A percentile compares a stretch with the other conserved stretches of the same genome.
Evolutionary conservation across 108 stramenopile genomes (phyloP).

Genomic region (Discostella stelligeroides): DNA sequence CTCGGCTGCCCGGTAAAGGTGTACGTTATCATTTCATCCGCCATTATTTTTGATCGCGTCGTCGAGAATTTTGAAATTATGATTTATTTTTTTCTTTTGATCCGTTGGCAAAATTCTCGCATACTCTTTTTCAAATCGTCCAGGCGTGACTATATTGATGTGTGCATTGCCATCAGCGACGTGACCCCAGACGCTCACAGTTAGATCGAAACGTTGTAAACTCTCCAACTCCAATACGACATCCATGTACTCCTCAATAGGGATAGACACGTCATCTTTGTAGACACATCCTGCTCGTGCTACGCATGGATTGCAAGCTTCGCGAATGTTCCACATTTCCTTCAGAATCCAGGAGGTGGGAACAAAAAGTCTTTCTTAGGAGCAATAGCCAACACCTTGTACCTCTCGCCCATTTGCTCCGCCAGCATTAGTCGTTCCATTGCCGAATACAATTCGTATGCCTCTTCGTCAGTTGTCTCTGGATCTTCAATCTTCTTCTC

Average conservation of each 20-base stretch:
- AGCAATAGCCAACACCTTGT: slow-evolving; percentile 83
- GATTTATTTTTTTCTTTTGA: too few species aligned
- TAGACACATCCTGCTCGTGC: slow-evolving; percentile 71
- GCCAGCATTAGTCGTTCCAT: slow-evolving; percentile 83
- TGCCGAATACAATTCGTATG: slow-evolving; percentile 71
- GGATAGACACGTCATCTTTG: slow-evolving; percentile 95
- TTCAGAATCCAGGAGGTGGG: slow-evolving; percentile 58
- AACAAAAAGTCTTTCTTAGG: slow-evolving; percentile 57
- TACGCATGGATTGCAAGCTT: slow-evolving; percentile 67
- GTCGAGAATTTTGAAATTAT: too few species aligned
- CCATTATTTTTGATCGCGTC: too few species aligned
- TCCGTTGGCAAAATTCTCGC: too few species aligned
- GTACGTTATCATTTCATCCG: too few species aligned
- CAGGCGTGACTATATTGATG: slow-evolving; percentile 82
- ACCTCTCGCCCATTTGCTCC: slow-evolving; percentile 92
- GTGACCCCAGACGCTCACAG: slow-evolving; percentile 79
- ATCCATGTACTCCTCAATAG: slow-evolving; percentile 68
- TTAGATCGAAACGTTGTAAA: slow-evolving; percentile 26
- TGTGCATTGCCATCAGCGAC: slow-evolving; percentile 96
- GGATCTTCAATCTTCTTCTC: slow-evolving; percentile 76
- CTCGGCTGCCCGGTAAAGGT: too few species aligned
- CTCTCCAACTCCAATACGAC: slow-evolving; percentile 65
- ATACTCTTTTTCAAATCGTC: slow-evolving; percentile 48
- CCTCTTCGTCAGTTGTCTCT: slow-evolving; percentile 85
- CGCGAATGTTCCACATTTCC: slow-evolving; percentile 83